phyloP scores from a whole-genome alignment of 805 yeast genomes.

The Wickerhamiella nectarea region DNA sequence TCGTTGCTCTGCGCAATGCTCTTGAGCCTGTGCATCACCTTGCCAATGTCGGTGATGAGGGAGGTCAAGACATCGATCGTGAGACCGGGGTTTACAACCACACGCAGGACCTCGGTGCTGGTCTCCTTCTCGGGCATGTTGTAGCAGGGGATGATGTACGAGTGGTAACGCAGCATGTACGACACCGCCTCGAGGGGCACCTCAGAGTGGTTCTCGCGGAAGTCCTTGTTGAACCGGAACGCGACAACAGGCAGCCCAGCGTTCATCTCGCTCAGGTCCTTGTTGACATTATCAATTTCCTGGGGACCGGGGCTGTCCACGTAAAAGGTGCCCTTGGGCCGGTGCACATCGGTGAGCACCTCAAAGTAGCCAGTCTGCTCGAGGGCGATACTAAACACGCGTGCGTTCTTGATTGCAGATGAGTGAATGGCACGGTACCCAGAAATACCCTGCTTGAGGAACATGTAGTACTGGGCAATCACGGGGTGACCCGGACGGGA shows the following conservation, averaged over 20 bases:
- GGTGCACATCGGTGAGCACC: slow-evolving; percentile 66
- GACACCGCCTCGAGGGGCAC: slow-evolving; percentile 72
- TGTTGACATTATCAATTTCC: slow-evolving; percentile 22
- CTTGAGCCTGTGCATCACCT: slow-evolving; percentile 39
- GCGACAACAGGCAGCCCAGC: slow-evolving; percentile 87
- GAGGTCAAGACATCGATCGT: slow-evolving; percentile 48
- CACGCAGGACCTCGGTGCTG: slow-evolving; percentile 59
- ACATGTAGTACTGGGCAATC: slow-evolving; percentile 71
- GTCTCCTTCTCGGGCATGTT: slow-evolving; percentile 53
- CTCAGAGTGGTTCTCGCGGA: slow-evolving; percentile 51
- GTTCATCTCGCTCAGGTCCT: slow-evolving; percentile 30
- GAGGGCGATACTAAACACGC: slow-evolving; percentile 44
- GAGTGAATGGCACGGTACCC: slow-evolving; percentile 59
- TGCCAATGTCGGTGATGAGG: slow-evolving; percentile 47
- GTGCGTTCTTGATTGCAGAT: slow-evolving; percentile 55
- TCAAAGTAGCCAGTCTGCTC: slow-evolving; percentile 56
- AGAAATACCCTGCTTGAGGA: slow-evolving; percentile 51
- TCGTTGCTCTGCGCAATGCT: slow-evolving; percentile 26
- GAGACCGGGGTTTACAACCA: slow-evolving; percentile 65
- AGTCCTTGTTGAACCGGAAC: slow-evolving; percentile 52
- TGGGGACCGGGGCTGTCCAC: slow-evolving; percentile 15
- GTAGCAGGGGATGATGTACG: slow-evolving; percentile 84
- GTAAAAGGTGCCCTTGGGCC: slow-evolving; percentile 32
- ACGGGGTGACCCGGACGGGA: slow-evolving; percentile 90
- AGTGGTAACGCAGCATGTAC: slow-evolving; percentile 56